These are phyloP conservation scores for Enterospora canceri DNA, from an alignment of 371 early-diverging fungal genomes.

Conservation along the genomic window DNA sequence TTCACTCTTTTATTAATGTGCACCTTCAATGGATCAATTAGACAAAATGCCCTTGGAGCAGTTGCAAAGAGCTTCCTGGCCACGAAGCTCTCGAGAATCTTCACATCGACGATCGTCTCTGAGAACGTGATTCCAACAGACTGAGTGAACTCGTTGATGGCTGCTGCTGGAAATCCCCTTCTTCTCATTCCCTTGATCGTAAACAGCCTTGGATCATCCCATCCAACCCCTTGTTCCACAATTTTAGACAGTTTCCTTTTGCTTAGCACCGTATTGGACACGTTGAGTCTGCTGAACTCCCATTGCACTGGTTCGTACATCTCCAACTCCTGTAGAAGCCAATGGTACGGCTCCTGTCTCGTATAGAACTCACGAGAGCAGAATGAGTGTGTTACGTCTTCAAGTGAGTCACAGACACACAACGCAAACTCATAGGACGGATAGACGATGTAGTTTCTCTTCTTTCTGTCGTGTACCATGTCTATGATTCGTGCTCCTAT, in stretches of 20 bases:
- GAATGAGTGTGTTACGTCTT: conserved; percentile 96
- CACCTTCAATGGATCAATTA: conserved; percentile 73
- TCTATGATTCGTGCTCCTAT: conserved; percentile 87
- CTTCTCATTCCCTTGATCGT: conserved; percentile 86
- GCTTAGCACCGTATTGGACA: conserved; percentile 83
- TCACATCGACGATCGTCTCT: conserved; percentile 72
- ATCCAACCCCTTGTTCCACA: conserved; percentile 66
- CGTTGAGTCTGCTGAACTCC: conserved; percentile 91
- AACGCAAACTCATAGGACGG: conserved; percentile 98
- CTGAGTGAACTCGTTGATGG: conserved; percentile 92
- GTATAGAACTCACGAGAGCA: conserved; percentile 91
- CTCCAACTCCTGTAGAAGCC: conserved; percentile 91
- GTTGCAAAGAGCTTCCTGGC: conserved; percentile 78
- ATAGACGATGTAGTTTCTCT: conserved; percentile 87
- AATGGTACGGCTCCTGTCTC: conserved; percentile 88
- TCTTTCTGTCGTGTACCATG: conserved; percentile 70
- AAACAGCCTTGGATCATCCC: conserved; percentile 92
- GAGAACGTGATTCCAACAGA: conserved; percentile 79
- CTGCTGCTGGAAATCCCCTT: conserved; percentile 88
- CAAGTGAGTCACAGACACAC: conserved; percentile 92
- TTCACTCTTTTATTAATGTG: conserved; percentile 62
- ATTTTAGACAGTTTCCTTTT: conserved; percentile 89
- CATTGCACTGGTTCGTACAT: conserved; percentile 98
- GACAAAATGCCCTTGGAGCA: conserved; percentile 75
- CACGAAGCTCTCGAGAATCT: conserved; percentile 78